Conservation (phyloP, 257 asterid species). For the Datura wrightii region DNA sequence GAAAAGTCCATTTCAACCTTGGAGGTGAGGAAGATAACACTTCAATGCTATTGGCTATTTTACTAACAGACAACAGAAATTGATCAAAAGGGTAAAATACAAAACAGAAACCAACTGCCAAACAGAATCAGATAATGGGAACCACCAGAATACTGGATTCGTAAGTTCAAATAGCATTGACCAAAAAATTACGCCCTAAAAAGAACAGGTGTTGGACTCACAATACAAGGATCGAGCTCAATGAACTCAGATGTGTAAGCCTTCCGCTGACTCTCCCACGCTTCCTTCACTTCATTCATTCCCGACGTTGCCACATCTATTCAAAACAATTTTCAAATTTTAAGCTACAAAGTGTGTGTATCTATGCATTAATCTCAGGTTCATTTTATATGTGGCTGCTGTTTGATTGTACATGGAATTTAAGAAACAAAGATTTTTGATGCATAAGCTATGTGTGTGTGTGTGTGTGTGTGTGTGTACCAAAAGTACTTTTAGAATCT, state of each 20-base stretch:
- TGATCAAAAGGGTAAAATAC: not conserved
- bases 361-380: not conserved
- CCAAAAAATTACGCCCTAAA: not conserved
- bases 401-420: not conserved
- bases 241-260: conserved; percentile 83
- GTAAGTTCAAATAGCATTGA: not conserved
- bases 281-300: conserved; percentile 75
- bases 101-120: not conserved
- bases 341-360: not conserved
- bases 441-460: not conserved
- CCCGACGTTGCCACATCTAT: conserved; percentile 82
- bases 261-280: conserved; percentile 96
- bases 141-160: conserved; percentile 20
- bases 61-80: not conserved
- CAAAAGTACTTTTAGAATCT: not conserved
- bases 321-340: not conserved
- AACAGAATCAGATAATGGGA: conserved; percentile 2
- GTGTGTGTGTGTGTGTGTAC: not conserved
- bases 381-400: not conserved
- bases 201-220: conserved; percentile 44
- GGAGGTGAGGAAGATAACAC: conserved; percentile 10
- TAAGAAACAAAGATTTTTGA: not conserved
- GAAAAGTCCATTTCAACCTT: not conserved
- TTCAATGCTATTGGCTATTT: not conserved
- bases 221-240: conserved; percentile 88